A percentile compares a stretch with the other conserved stretches of the same genome.
Conservation (phyloP, 495 filamentous ascomycete genomes). For the Neurospora intermedia region DNA sequence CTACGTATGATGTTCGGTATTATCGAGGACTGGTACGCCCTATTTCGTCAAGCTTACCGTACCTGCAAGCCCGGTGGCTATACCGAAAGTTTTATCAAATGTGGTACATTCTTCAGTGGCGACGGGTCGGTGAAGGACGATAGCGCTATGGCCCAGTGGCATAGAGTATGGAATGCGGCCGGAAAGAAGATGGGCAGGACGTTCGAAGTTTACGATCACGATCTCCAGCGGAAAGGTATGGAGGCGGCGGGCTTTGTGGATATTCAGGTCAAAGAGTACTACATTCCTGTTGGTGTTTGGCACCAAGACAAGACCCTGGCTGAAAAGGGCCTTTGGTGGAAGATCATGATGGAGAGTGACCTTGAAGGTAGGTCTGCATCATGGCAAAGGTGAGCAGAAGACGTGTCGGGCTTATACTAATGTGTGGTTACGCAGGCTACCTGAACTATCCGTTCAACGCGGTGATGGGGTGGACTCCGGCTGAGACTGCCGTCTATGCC, state of each 20-base stretch:
- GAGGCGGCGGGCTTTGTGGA: constrained; percentile 37
- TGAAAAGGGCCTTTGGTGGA: constrained; percentile 35
- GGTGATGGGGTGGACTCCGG: constrained; percentile 21
- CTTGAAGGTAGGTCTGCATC: constrained; percentile 14
- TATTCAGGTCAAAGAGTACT: constrained; percentile 20
- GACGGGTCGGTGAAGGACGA: not conserved
- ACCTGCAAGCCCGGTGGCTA: constrained; percentile 8
- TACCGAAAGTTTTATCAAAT: constrained; percentile 10
- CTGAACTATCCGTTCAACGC: not conserved
- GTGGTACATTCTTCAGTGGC: constrained; percentile 1
- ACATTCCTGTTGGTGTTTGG: constrained; percentile 4
- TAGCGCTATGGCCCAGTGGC: constrained; percentile 1
- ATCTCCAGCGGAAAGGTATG: constrained; percentile 21
- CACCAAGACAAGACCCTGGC: constrained; percentile 30
- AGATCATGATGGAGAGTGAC: constrained; percentile 20
- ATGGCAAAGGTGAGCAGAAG: too few species aligned
- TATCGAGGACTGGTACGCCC: constrained; percentile 40
- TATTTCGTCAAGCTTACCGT: constrained; percentile 22
- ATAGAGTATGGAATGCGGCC: not conserved
- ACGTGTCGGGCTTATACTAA: not conserved
- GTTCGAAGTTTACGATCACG: constrained; percentile 7
- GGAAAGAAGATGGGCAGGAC: constrained; percentile 2
- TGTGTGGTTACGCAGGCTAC: not conserved
- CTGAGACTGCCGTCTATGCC: constrained; percentile 25
- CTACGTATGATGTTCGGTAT: constrained; percentile 37